These are phyloP conservation scores for Arthrobotrys sinensis DNA, from an alignment of 2,329 filamentous ascomycete species.

Conservation along the genomic window DNA sequence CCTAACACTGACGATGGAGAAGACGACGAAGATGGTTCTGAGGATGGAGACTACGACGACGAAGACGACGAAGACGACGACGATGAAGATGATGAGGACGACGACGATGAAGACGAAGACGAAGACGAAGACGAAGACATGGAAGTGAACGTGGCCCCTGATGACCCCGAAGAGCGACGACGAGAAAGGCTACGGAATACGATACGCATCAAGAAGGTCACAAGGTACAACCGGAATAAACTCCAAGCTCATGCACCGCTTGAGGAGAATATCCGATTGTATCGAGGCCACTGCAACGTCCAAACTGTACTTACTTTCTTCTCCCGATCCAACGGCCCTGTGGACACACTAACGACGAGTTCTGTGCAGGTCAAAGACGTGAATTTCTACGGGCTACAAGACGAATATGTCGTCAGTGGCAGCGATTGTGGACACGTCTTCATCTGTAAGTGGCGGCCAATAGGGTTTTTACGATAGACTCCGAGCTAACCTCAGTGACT, in stretches of 20 bases:
- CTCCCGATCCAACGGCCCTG: slow-evolving; percentile 13
- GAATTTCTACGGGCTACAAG: slow-evolving; percentile 77
- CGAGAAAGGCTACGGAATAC: slow-evolving; percentile 46
- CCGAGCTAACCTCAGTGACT: slow-evolving; percentile 45
- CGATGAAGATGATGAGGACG: slow-evolving; percentile 64
- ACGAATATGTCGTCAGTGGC: slow-evolving; percentile 79
- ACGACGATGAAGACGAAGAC: slow-evolving; percentile 66
- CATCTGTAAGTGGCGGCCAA: slow-evolving; percentile 70
- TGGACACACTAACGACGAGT: slow-evolving; percentile 46
- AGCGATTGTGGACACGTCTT: slow-evolving; percentile 78
- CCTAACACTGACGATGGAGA: slow-evolving; percentile 14
- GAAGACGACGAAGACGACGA: slow-evolving; percentile 60
- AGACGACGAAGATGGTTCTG: slow-evolving; percentile 41
- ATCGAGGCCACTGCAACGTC: slow-evolving; percentile 77
- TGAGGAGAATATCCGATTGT: slow-evolving; percentile 71
- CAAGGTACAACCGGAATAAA: slow-evolving; percentile 53
- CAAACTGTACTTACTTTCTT: slow-evolving; percentile 68
- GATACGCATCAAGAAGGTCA: slow-evolving; percentile 50
- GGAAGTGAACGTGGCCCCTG: slow-evolving; percentile 53
- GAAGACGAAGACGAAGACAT: slow-evolving; percentile 61
- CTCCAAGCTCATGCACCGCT: slow-evolving; percentile 53
- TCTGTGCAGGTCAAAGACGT: slow-evolving; percentile 74
- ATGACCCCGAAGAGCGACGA: slow-evolving; percentile 42
- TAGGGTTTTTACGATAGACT: slow-evolving; percentile 38
- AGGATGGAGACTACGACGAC: slow-evolving; percentile 62